phyloP scores from a whole-genome alignment of 2,329 filamentous ascomycete genomes.

The Juglanconis juglandina region DNA sequence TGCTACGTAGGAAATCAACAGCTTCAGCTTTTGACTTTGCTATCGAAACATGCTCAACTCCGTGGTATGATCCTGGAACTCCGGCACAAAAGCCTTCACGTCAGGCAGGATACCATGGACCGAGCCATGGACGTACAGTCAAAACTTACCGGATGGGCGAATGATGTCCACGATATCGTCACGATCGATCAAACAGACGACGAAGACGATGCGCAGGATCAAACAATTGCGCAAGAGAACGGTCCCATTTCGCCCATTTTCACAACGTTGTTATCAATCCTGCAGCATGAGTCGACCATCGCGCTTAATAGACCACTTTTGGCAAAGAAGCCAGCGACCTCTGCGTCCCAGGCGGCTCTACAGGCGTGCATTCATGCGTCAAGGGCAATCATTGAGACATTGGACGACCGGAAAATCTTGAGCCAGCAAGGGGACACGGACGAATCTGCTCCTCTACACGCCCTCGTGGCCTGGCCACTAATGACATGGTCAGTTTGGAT shows the following conservation, averaged over 20 bases:
- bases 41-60: slow-evolving; percentile 20
- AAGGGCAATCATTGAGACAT: slow-evolving; percentile 19
- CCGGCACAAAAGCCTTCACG: slow-evolving; percentile 19
- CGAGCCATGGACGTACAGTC: slow-evolving; percentile 19
- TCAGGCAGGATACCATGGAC: slow-evolving; percentile 18
- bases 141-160: slow-evolving; percentile 17
- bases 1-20: neutral
- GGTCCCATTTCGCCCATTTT: slow-evolving; percentile 5
- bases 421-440: neutral
- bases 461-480: slow-evolving; percentile 19
- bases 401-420: neutral
- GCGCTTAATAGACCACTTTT: slow-evolving; percentile 20
- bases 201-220: neutral
- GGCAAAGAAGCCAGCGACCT: slow-evolving; percentile 17
- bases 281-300: slow-evolving; percentile 21
- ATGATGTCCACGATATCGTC: slow-evolving; percentile 17
- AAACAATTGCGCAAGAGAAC: neutral
- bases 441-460: neutral
- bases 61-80: slow-evolving; percentile 22
- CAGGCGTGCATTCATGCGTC: slow-evolving; percentile 22
- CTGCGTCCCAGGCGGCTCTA: slow-evolving; percentile 20
- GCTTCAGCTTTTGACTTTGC: slow-evolving; percentile 17
- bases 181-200: slow-evolving; percentile 7
- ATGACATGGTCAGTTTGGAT: slow-evolving; percentile 24
- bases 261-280: slow-evolving; percentile 10